Evolutionary conservation across 2,329 filamentous ascomycete genomes (phyloP).

Genomic region (Chaetomiaceae sp.): DNA sequence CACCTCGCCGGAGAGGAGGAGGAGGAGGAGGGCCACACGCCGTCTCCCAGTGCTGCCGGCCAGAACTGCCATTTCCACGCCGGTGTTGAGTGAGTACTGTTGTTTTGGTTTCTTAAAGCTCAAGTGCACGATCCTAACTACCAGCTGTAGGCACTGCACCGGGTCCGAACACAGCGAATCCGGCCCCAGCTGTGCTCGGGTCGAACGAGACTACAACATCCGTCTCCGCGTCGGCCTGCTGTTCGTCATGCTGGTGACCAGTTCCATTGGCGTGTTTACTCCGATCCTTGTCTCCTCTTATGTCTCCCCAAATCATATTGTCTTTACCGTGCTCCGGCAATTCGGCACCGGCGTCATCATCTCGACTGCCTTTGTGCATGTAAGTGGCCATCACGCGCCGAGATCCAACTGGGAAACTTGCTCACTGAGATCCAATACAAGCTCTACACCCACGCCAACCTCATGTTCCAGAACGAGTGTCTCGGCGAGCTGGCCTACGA

Average conservation of each 20-base stretch:
- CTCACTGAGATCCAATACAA: no score
- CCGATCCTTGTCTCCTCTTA: slow-evolving; percentile 61
- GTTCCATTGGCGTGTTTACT: slow-evolving; percentile 60
- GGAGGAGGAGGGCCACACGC: not conserved
- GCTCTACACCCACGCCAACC: slow-evolving; percentile 66
- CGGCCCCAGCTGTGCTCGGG: slow-evolving; percentile 40
- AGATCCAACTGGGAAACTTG: not conserved
- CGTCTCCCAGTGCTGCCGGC: slow-evolving; percentile 12
- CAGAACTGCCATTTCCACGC: slow-evolving; percentile 68
- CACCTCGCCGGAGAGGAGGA: slow-evolving; percentile 9
- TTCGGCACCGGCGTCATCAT: slow-evolving; percentile 71
- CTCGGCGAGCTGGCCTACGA: slow-evolving; percentile 63
- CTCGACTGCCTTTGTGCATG: slow-evolving; percentile 65
- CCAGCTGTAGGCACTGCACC: slow-evolving; percentile 54
- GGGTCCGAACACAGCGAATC: slow-evolving; percentile 39
- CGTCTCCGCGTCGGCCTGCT: slow-evolving; percentile 64
- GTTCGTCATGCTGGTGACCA: slow-evolving; percentile 66
- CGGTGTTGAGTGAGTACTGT: slow-evolving; percentile 59
- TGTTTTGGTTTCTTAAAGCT: not conserved
- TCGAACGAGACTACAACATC: slow-evolving; percentile 58
- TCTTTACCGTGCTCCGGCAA: slow-evolving; percentile 64
- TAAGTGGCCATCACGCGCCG: slow-evolving; percentile 32
- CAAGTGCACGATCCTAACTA: slow-evolving; percentile 2
- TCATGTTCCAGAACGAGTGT: slow-evolving; percentile 70
- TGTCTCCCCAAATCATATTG: slow-evolving; percentile 45